Conservation (phyloP, 371 early-diverging fungal genomes). For the Mucor piriformis region DNA sequence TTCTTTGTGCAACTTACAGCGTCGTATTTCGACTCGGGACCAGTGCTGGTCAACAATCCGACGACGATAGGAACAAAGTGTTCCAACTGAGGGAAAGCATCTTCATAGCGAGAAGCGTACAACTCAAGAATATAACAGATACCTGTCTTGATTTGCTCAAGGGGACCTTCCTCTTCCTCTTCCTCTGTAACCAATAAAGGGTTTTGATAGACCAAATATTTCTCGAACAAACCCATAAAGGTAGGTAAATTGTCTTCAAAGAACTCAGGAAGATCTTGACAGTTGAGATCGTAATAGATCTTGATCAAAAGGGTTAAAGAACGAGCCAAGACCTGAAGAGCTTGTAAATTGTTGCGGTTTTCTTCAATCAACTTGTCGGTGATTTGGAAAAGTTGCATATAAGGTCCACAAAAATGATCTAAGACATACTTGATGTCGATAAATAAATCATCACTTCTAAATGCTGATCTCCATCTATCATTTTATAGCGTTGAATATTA, state of each 20-base stretch:
- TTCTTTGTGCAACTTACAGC: constrained; percentile 44
- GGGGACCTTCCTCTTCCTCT: constrained; percentile 82
- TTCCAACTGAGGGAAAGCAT: constrained; percentile 79
- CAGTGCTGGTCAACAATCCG: constrained; percentile 75
- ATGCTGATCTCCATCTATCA: constrained; percentile 84
- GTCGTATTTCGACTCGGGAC: constrained; percentile 79
- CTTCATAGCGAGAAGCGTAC: constrained; percentile 89
- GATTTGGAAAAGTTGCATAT: constrained; percentile 79
- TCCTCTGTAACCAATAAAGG: constrained; percentile 73
- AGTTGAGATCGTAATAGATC: constrained; percentile 90
- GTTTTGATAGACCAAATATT: constrained; percentile 84
- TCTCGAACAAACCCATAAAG: constrained; percentile 81
- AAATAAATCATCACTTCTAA: constrained; percentile 80
- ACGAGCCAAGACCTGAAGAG: constrained; percentile 73
- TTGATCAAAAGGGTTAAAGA: constrained; percentile 79
- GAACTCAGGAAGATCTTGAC: constrained; percentile 95
- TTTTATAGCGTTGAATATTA: background rate
- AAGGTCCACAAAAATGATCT: constrained; percentile 80
- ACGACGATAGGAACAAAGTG: constrained; percentile 88
- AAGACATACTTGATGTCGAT: constrained; percentile 91
- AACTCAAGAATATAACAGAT: constrained; percentile 90
- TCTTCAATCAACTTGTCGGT: constrained; percentile 80
- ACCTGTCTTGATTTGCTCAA: constrained; percentile 87
- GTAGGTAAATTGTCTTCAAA: constrained; percentile 88
- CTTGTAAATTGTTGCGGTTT: constrained; percentile 62